Base-by-base conservation (phyloP, 2,329 filamentous ascomycete genomes). In the Xenoacremonium recifei region DNA sequence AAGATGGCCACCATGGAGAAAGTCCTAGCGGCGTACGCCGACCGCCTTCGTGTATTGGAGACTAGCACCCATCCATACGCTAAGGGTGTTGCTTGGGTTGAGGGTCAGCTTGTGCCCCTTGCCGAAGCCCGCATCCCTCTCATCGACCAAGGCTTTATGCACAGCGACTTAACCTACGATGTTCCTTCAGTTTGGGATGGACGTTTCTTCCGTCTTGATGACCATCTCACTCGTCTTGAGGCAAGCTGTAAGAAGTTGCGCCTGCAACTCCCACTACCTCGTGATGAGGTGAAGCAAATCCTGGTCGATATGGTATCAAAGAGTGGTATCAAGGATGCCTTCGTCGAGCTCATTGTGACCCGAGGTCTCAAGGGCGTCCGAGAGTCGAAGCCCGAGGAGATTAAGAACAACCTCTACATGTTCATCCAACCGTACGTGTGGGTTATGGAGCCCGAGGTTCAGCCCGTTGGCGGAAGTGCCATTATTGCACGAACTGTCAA, bases 141-240 rank as follows among this genome's bases (percentile, higher is more conserved):
- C 1, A 50, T 72, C 1, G 74, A 77, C 47, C 67, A 77, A 55
- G 74, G 74, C 15, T 77, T 77, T 53, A 54, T 76, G 50, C 72
- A 72, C 53, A 69, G 72, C 55, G 73, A 77, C 34, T 51, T 76
- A 2, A 77, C 74, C 1, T 77, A 77, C 52, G 73, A 77, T 36
- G 74, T 77, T 0, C 71, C 72, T 1, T 56, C 72, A 0, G 70
- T 76, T 19, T 77, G 74, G 74, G 70, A 76, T 35, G 71, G 73
- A 0, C 69, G 69, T 2, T 73, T 73, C 51, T 76, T 77, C 59
- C 72, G 73, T 1, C 67, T 77, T 0, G 70, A 75, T 32, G 71
- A 76, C 40, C 74, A 76, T 45, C 49, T 76, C 2, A 51, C 55
- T 16, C 67, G 73, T 5, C 57, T 77, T 1, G 63, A 70, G n/a